A percentile compares a stretch with the other conserved stretches of the same genome.
Conservation (phyloP, 2,329 filamentous ascomycete genomes). For the Emydomyces testavorans region DNA sequence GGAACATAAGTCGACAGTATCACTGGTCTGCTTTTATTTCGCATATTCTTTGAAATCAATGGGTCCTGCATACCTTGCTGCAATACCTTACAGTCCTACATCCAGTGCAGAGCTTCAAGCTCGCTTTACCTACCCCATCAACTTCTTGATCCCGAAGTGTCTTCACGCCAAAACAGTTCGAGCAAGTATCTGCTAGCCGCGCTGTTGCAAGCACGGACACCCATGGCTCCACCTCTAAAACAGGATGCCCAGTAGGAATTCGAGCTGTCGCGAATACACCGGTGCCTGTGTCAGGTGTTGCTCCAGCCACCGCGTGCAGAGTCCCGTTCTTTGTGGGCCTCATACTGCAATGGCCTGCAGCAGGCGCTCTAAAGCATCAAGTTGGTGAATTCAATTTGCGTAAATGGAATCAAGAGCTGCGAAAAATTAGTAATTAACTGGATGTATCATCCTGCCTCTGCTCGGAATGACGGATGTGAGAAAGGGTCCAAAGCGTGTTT, state of each 20-base stretch:
- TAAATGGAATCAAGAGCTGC: neutral
- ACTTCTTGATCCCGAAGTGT: slow-evolving; percentile 18
- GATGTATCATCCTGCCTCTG: no score
- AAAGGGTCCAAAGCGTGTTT: no score
- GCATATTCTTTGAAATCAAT: neutral
- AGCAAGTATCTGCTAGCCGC: slow-evolving; percentile 45
- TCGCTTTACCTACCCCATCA: slow-evolving; percentile 16
- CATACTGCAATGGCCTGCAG: neutral
- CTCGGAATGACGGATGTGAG: no score
- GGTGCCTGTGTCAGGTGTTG: slow-evolving; percentile 32
- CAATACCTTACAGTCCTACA: slow-evolving; percentile 51
- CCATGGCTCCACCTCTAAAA: slow-evolving; percentile 42
- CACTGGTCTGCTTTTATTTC: no score
- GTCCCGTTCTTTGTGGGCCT: neutral
- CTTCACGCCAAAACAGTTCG: slow-evolving; percentile 43
- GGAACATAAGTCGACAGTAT: no score
- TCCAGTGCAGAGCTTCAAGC: slow-evolving; percentile 45
- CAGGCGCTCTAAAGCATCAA: neutral
- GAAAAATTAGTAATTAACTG: no score
- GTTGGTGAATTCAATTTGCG: neutral
- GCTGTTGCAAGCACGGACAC: slow-evolving; percentile 40
- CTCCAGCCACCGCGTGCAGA: neutral
- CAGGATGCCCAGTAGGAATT: slow-evolving; percentile 39
- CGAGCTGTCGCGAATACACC: slow-evolving; percentile 44
- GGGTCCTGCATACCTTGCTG: slow-evolving; percentile 39